Conservation (phyloP, 352 stramenopile genomes). For the Aphanomyces invadans region DNA sequence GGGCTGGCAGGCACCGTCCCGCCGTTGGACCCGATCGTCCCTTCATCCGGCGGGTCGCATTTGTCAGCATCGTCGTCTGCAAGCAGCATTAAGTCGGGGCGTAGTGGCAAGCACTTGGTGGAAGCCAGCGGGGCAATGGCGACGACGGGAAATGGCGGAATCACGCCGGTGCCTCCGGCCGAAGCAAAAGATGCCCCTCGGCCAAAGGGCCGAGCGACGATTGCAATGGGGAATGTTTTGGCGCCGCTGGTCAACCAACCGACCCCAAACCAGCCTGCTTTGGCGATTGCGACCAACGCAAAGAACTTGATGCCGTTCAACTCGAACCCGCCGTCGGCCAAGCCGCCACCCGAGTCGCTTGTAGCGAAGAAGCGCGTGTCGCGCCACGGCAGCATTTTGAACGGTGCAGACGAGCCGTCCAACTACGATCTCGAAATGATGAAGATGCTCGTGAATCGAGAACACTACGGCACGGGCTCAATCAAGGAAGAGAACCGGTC, state of each 20-base stretch:
- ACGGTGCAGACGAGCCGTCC: neutral
- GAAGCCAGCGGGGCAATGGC: neutral
- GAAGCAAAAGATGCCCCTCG: conserved; percentile 14
- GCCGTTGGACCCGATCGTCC: neutral
- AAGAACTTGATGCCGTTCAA: conserved; percentile 25
- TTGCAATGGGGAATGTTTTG: conserved; percentile 8
- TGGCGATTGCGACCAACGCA: conserved; percentile 13
- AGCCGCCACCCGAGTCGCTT: neutral
- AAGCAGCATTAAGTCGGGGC: neutral
- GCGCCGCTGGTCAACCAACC: neutral
- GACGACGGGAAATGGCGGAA: neutral
- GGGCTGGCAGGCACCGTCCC: too few species aligned
- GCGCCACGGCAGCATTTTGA: conserved; percentile 18
- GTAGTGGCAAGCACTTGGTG: neutral
- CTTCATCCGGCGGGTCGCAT: neutral
- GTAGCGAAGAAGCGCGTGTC: conserved; percentile 19
- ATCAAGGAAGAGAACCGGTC: neutral
- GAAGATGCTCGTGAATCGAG: conserved; percentile 20
- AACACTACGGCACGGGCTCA: neutral
- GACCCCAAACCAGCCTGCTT: neutral
- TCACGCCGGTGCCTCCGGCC: conserved; percentile 7
- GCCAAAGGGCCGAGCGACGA: conserved; percentile 7
- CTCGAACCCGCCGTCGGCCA: conserved; percentile 3
- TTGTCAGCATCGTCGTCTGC: neutral
- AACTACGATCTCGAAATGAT: conserved; percentile 22